Percentiles rank a stretch among this genome's conserved stretches.
These are phyloP conservation scores for Agapanthus africanus DNA, from an alignment of 106 monocot species.

Conservation along the genomic window DNA sequence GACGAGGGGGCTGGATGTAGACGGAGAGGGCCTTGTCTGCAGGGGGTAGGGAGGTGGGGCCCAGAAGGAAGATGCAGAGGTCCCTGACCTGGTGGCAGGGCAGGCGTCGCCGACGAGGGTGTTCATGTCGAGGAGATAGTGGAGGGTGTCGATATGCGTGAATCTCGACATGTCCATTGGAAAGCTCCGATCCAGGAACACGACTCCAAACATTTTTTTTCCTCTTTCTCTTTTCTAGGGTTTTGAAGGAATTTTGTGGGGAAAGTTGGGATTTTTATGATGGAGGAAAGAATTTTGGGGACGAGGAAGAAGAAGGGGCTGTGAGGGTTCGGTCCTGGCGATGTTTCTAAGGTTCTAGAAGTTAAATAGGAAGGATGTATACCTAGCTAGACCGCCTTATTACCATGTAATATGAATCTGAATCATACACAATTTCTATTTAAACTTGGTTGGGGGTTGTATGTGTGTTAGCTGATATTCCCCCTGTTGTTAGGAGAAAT, in stretches of 20 bases:
- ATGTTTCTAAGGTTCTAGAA: conserved; percentile 2
- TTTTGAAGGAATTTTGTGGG: background rate
- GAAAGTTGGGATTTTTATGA: background rate
- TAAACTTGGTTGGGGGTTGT: too few relatives aligned
- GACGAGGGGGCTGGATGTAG: conserved; percentile 12
- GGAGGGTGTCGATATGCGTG: conserved; percentile 82
- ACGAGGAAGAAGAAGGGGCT: background rate
- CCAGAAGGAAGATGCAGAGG: conserved; percentile 74
- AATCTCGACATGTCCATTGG: conserved; percentile 80
- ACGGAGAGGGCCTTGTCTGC: conserved; percentile 72
- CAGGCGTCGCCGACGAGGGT: conserved; percentile 23
- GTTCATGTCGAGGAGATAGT: conserved; percentile 74
- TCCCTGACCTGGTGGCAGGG: conserved; percentile 41
- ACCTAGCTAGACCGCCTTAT: too few relatives aligned
- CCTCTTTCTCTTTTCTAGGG: background rate
- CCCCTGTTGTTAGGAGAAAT: too few relatives aligned
- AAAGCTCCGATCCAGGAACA: conserved; percentile 83
- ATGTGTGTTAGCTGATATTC: too few relatives aligned
- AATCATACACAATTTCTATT: too few relatives aligned
- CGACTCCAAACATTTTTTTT: conserved; percentile 68
- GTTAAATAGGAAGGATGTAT: background rate
- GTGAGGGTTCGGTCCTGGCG: background rate
- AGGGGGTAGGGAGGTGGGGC: conserved; percentile 49
- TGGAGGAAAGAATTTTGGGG: background rate
- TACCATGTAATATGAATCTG: too few relatives aligned